Conservation (phyloP, 352 stramenopile species). For the Pythium scleroteichum region DNA sequence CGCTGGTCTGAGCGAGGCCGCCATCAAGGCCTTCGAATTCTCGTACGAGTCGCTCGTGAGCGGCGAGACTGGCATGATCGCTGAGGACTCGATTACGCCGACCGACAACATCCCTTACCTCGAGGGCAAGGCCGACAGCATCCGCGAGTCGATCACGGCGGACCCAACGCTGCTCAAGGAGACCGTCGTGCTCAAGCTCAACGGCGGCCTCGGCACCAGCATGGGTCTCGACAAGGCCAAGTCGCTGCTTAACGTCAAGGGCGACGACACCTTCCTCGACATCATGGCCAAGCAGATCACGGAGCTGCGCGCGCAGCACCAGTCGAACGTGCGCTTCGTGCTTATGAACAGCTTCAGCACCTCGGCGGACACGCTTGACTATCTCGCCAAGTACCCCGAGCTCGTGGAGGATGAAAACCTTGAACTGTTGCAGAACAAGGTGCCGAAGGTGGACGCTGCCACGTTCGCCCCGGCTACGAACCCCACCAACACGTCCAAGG, state of each 20-base stretch:
- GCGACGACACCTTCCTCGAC: constrained; percentile 93
- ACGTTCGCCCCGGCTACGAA: constrained; percentile 76
- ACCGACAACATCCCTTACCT: constrained; percentile 79
- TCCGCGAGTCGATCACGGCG: constrained; percentile 73
- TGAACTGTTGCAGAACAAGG: constrained; percentile 99
- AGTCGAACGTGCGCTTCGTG: constrained; percentile 91
- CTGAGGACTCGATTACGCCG: constrained; percentile 92
- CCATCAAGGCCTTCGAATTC: constrained; percentile 98
- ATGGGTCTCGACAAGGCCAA: constrained; percentile 96
- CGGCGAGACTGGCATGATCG: constrained; percentile 96
- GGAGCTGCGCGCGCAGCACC: constrained; percentile 93
- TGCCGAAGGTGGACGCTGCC: constrained; percentile 93
- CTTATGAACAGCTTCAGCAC: constrained; percentile 92
- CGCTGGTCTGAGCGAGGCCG: constrained; percentile 93
- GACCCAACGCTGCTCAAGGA: constrained; percentile 77
- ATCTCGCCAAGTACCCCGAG: constrained; percentile 88
- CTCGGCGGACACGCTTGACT: constrained; percentile 82
- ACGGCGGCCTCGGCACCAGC: constrained; percentile 83
- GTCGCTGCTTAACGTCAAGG: constrained; percentile 93
- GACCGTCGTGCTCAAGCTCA: constrained; percentile 88
- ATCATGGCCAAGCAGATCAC: constrained; percentile 92
- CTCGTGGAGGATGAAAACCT: constrained; percentile 94
- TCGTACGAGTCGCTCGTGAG: constrained; percentile 95
- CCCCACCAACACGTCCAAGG: constrained; percentile 67
- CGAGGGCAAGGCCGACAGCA: constrained; percentile 72